A percentile compares a stretch with the other conserved stretches of the same genome.
Evolutionary conservation across 495 filamentous ascomycete genomes (phyloP).

Genomic region (Sordaria brevicollis): DNA sequence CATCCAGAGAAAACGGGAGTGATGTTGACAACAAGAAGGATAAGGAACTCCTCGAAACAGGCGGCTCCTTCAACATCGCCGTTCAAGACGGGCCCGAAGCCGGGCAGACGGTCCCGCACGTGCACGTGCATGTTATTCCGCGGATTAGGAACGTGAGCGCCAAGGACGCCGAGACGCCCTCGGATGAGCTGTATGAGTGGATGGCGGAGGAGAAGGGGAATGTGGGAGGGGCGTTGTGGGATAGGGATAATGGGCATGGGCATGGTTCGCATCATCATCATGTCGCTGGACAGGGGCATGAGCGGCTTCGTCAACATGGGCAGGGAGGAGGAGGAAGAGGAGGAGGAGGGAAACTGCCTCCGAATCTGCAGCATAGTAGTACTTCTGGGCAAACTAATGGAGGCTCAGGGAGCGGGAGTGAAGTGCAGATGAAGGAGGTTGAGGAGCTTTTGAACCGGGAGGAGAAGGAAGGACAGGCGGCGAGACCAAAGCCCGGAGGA

Average conservation of each 20-base stretch:
- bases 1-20: too few species aligned
- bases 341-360: too few species aligned
- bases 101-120: slow-evolving; percentile 81
- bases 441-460: not conserved
- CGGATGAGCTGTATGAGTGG: slow-evolving; percentile 62
- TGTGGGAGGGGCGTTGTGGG: slow-evolving; percentile 52
- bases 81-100: slow-evolving; percentile 84
- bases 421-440: not conserved
- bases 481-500: slow-evolving; percentile 31
- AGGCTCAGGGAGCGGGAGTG: not conserved
- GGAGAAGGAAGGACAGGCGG: not conserved
- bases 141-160: slow-evolving; percentile 37
- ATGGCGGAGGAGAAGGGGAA: slow-evolving; percentile 81
- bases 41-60: not conserved
- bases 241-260: slow-evolving; percentile 10
- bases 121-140: slow-evolving; percentile 92
- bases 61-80: slow-evolving; percentile 74
- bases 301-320: too few species aligned
- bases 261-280: not conserved
- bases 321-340: too few species aligned
- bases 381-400: not conserved
- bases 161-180: slow-evolving; percentile 37
- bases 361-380: not conserved
- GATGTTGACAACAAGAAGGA: not conserved
- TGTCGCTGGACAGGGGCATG: too few species aligned